Evolutionary conservation across 768 basidiomycete species (phyloP), one percentile per base, ranked within the genome.

Genomic region (Steccherinum ochraceum): DNA sequence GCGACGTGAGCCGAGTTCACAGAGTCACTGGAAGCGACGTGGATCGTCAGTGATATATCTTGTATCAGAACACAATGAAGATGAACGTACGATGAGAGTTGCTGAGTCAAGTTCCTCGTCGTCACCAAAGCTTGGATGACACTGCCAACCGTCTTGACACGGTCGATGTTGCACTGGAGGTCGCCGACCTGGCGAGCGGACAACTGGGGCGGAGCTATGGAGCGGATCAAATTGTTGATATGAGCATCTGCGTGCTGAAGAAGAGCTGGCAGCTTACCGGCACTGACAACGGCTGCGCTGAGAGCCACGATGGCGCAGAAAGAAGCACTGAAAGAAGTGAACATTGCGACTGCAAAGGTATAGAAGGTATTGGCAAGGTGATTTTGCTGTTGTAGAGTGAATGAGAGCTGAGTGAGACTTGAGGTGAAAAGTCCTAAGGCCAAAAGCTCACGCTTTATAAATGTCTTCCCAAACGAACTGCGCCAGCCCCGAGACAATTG

Each of bases 141-240:
- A 1, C 44, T 54, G 13, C 54, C 49, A 18, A 66, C 62, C 42
- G 61, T 66, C 52, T 59, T 51, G 25, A 63, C 39, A 41, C 66
- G 60, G 46, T 60, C 62, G 39, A 63, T 20, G 58, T 67, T 67
- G 60, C 66, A 67, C 19, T 20, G 24, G 16, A 25, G 27, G 13
- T 5, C 24, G 18, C 11, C 43, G n/a, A 5, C 24, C 27, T 40
- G 45, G 43, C 24, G 43, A 21, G n/a, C 23, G 24, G 51, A 21
- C 19, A 39, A 52, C 39, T 45, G 5, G 23, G 18, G 30, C 30
- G 30, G 7, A 16, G 7, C 30, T 35, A 16, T 35, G 30, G 30
- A 7, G 30, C 30, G 7, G 30, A 35, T 35, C 7, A 16, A 35
- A 7, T 35, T 35, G 30, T 16, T 7, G 30, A 7, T 35, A 7